These are phyloP conservation scores for Starmerella apis DNA, from an alignment of 805 yeast genomes.

Conservation along the genomic window DNA sequence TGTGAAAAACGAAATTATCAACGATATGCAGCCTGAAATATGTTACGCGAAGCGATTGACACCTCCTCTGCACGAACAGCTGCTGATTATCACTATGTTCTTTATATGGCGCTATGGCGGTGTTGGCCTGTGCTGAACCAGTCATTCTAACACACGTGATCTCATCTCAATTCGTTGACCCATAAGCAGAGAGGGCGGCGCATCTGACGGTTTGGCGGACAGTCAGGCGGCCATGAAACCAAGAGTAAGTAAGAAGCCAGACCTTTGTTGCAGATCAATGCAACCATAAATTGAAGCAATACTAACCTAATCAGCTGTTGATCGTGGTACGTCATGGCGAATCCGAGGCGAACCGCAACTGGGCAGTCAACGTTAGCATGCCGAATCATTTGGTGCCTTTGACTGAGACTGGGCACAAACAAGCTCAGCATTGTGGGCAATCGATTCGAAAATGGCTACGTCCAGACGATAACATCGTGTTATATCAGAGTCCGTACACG, in stretches of 20 bases:
- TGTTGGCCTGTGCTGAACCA: no score
- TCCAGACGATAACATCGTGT: conserved; percentile 50
- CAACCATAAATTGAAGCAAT: neutral
- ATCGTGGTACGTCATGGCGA: conserved; percentile 85
- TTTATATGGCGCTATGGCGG: no score
- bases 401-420: conserved; percentile 55
- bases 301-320: conserved; percentile 41
- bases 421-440: conserved; percentile 34
- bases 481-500: conserved; percentile 77
- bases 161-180: no score
- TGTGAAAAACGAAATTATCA: no score
- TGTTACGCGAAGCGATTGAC: no score
- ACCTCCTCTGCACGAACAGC: no score
- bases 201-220: neutral
- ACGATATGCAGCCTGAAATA: no score
- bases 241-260: conserved; percentile 11
- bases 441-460: conserved; percentile 32
- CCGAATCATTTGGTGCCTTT: conserved; percentile 75
- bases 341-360: conserved; percentile 80
- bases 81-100: no score
- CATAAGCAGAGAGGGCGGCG: neutral
- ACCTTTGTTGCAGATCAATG: neutral
- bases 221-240: conserved; percentile 16
- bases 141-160: no score
- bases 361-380: conserved; percentile 60